Evolutionary conservation across 257 asterid genomes (phyloP).

Genomic region (Scutellaria barbata): DNA sequence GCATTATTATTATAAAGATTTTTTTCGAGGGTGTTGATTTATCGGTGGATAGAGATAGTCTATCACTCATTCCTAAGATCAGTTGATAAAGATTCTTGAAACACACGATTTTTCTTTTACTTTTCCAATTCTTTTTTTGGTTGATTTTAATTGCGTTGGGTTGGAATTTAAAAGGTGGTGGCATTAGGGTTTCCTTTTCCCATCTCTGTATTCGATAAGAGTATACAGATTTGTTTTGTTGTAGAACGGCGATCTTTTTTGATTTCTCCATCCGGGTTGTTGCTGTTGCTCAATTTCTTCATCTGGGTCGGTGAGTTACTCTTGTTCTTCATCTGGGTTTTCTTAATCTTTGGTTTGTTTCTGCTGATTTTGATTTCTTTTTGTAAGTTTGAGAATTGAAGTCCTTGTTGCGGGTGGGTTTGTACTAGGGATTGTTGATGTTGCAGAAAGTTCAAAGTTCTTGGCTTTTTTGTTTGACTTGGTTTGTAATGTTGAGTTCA

Average conservation of each 20-base stretch:
- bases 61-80: constrained; percentile 41
- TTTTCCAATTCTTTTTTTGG: constrained; percentile 39
- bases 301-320: constrained; percentile 44
- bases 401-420: constrained; percentile 1
- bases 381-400: constrained; percentile 21
- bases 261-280: constrained; percentile 52
- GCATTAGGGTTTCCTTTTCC: constrained; percentile 52
- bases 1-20: constrained; percentile 36
- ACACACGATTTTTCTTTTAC: constrained; percentile 48
- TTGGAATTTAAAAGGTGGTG: constrained; percentile 47
- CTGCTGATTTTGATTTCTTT: constrained; percentile 33
- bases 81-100: constrained; percentile 61
- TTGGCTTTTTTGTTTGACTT: constrained; percentile 21
- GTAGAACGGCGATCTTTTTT: constrained; percentile 50
- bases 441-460: constrained; percentile 15
- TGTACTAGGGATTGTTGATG: constrained; percentile 23
- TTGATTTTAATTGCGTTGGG: constrained; percentile 43
- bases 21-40: constrained; percentile 47
- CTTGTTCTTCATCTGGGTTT: constrained; percentile 35
- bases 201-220: constrained; percentile 36
- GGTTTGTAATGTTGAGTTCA: constrained; percentile 33
- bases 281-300: constrained; percentile 39
- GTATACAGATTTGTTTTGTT: constrained; percentile 34
- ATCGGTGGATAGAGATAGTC: constrained; percentile 49
- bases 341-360: constrained; percentile 28